phyloP scores from a whole-genome alignment of 192 early-diverging fungal genomes.

The Coemansia guatemalensis region DNA sequence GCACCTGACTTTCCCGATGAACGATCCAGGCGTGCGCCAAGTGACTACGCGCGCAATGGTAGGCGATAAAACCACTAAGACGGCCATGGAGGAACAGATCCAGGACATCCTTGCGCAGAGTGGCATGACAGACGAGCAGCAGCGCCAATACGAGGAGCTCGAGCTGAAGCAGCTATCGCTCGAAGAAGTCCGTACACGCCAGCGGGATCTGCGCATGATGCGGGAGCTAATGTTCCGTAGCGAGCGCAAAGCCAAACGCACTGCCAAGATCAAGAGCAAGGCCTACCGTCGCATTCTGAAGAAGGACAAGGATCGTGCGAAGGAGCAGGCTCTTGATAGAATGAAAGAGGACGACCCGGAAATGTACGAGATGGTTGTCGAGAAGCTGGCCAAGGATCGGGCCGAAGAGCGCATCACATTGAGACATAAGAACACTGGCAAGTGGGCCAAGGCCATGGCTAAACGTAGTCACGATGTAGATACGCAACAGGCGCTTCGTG shows the following conservation, averaged over 20 bases:
- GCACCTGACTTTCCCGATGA: slow-evolving; percentile 68
- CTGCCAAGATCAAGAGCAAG: slow-evolving; percentile 98
- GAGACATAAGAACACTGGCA: slow-evolving; percentile 92
- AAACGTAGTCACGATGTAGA: slow-evolving; percentile 58
- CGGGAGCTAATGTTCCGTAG: slow-evolving; percentile 91
- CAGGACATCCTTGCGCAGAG: slow-evolving; percentile 64
- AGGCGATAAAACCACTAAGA: slow-evolving; percentile 37
- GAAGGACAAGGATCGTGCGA: slow-evolving; percentile 67
- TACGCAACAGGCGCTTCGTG: slow-evolving; percentile 76
- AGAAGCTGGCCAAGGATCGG: slow-evolving; percentile 54
- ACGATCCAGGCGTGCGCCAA: slow-evolving; percentile 1
- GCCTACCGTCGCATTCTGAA: slow-evolving; percentile 86
- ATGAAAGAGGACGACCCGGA: slow-evolving; percentile 68
- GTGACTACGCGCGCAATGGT: slow-evolving; percentile 19
- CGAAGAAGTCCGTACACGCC: slow-evolving; percentile 77
- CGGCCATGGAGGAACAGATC: slow-evolving; percentile 79
- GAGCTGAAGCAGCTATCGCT: slow-evolving; percentile 78
- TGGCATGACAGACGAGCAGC: slow-evolving; percentile 73
- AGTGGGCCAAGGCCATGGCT: slow-evolving; percentile 91
- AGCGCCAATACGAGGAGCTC: slow-evolving; percentile 82
- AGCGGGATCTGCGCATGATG: slow-evolving; percentile 83
- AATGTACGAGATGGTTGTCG: slow-evolving; percentile 45
- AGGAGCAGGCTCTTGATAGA: slow-evolving; percentile 65
- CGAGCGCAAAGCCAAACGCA: slow-evolving; percentile 86
- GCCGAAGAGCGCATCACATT: slow-evolving; percentile 92